Base-by-base conservation (phyloP, 108 stramenopile species). In the Skeletonema potamos region DNA sequence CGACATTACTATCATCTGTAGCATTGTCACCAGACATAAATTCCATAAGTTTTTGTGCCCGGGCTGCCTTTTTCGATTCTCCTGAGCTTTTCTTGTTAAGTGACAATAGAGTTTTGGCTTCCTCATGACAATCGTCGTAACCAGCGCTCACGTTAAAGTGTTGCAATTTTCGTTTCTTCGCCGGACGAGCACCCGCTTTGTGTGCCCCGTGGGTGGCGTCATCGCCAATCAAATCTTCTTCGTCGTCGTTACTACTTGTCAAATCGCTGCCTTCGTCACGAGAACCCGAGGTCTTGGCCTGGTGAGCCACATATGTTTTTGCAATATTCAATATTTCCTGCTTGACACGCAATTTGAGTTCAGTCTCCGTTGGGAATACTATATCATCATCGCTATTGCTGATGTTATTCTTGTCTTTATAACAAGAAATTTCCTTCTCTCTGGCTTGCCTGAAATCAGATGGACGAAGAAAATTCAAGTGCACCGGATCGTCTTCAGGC, bases 381-480 rank as follows among this genome's bases (percentile, higher is more conserved):
- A 51, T 1, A 7, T 51, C 48, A 24, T 51, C 48, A 22, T 22
- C 48, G n/a, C 18, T 46, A 20, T 51, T 22, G 46, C 6, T 48
- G 46, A 6, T 22, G 1, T 22, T 18, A 48, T 48, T 48, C 2
- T 18, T 48, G 48, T 20, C 3, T 22, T 10, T 51, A 20, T 9
- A 20, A 2, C 48, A 22, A 9, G 48, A 6, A 22, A 51, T 24
- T 51, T 76, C 65, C 48, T 54, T 54, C 27, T 62, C 27, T 18
- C 74, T 41, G 4, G 59, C 74, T 3, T 27, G 28, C 37, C 33
- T 54, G 11, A 43, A 62, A n/a, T 73, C 62, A 24, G 27, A 15
- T 4, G 48, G 63, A 32, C 37, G 29, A 26, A 22, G 24, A 28
- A 65, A 73, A 27, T 71, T 71, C 48, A 73, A 56, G 6, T 44